Conservation (phyloP, 2,329 filamentous ascomycete species). For the Eutypa lata region DNA sequence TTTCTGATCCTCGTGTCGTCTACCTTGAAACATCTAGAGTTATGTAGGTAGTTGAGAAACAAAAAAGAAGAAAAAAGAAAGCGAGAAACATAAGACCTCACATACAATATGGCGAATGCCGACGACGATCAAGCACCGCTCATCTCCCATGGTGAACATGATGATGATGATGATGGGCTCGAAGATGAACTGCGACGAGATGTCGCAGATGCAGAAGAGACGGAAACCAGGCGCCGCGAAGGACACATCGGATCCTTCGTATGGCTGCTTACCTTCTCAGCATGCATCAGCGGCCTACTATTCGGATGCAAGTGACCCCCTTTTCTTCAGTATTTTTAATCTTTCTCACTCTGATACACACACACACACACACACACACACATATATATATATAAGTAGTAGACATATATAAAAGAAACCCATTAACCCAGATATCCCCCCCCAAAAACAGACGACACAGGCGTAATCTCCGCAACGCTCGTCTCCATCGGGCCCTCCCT, state of each 20-base stretch:
- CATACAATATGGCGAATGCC: too few relatives aligned
- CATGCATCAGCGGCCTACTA: conserved; percentile 63
- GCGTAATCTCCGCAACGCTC: conserved; percentile 66
- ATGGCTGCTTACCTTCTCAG: conserved; percentile 60
- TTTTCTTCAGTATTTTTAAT: conserved; percentile 4
- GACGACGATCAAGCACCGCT: conserved; percentile 15
- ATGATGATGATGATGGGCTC: conserved; percentile 11
- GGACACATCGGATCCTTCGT: conserved; percentile 45
- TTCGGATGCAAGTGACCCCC: conserved; percentile 58
- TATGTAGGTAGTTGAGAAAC: too few relatives aligned
- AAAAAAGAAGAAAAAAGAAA: too few relatives aligned
- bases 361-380: not conserved
- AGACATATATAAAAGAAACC: not conserved
- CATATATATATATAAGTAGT: not conserved
- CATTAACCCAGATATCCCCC: conserved; percentile 6
- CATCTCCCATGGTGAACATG: conserved; percentile 15
- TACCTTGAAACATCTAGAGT: too few relatives aligned
- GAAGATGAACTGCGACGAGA: conserved; percentile 11
- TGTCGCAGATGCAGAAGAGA: conserved; percentile 5
- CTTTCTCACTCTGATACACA: not conserved
- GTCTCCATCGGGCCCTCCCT: conserved; percentile 62
- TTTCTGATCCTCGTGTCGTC: too few relatives aligned
- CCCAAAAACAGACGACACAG: conserved; percentile 54
- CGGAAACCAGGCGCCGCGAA: not conserved
- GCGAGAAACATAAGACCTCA: too few relatives aligned